Percentiles rank a stretch among this genome's conserved stretches.
Evolutionary conservation across 2,329 filamentous ascomycete genomes (phyloP).

Genomic region (Cercospora zeae-maydis): DNA sequence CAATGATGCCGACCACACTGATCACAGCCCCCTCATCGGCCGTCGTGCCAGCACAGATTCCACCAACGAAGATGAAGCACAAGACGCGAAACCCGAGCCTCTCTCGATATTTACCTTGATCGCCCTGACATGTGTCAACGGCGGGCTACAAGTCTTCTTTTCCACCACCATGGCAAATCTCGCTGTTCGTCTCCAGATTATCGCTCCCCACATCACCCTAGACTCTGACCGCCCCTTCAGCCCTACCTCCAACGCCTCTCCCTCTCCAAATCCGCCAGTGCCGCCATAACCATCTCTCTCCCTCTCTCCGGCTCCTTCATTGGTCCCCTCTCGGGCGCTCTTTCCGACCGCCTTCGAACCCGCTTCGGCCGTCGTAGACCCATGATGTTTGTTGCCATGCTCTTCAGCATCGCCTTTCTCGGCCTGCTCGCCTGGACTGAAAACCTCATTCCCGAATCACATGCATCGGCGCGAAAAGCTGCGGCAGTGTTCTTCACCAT

Average conservation of each 20-base stretch:
- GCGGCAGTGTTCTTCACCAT: conserved; percentile 17
- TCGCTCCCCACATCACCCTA: neutral
- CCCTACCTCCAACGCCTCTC: conserved; percentile 23
- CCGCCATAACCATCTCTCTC: conserved; percentile 22
- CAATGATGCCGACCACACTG: neutral
- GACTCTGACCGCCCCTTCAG: neutral
- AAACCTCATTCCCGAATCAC: conserved; percentile 5
- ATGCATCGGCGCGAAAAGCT: neutral
- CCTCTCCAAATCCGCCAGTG: conserved; percentile 22
- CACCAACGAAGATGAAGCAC: neutral
- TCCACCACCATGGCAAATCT: conserved; percentile 25
- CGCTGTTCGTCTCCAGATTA: conserved; percentile 5
- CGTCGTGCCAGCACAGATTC: neutral
- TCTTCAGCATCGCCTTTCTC: conserved; percentile 11
- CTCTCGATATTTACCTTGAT: conserved; percentile 17
- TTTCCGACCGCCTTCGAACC: conserved; percentile 16
- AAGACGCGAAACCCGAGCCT: neutral
- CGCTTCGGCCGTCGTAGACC: conserved; percentile 20
- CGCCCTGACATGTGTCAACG: conserved; percentile 22
- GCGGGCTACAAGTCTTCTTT: conserved; percentile 27
- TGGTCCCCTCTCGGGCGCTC: conserved; percentile 11
- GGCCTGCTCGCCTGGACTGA: conserved; percentile 19
- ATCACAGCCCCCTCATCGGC: neutral
- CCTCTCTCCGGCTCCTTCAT: conserved; percentile 23
- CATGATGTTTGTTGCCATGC: conserved; percentile 19